These are phyloP conservation scores for Hyaloperonospora brassicae DNA, from an alignment of 352 stramenopile genomes.

Conservation along the genomic window DNA sequence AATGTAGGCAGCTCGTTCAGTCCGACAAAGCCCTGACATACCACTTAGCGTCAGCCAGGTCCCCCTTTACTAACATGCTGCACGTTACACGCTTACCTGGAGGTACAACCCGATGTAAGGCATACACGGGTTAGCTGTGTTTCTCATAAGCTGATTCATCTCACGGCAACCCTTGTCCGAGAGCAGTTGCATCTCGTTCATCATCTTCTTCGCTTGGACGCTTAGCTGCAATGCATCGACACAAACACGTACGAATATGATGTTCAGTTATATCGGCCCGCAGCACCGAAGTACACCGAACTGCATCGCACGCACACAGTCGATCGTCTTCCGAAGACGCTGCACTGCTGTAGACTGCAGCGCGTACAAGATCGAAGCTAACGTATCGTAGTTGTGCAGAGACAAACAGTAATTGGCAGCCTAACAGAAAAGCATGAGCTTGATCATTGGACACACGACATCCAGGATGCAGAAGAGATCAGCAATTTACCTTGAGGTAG, in stretches of 20 bases:
- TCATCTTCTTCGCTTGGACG: slow-evolving; percentile 51
- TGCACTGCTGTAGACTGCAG: slow-evolving; percentile 84
- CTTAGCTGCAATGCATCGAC: slow-evolving; percentile 33
- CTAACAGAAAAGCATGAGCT: slow-evolving; percentile 21
- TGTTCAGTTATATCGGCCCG: not conserved
- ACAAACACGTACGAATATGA: not conserved
- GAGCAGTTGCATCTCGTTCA: slow-evolving; percentile 73
- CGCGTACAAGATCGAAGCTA: slow-evolving; percentile 78
- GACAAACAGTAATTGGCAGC: slow-evolving; percentile 59
- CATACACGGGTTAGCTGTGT: slow-evolving; percentile 65
- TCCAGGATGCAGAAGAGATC: not conserved
- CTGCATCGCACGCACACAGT: slow-evolving; percentile 41
- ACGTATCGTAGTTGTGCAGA: slow-evolving; percentile 77
- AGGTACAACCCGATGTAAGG: slow-evolving; percentile 83
- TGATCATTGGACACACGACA: slow-evolving; percentile 3
- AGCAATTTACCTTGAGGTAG: slow-evolving; percentile 53
- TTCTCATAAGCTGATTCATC: slow-evolving; percentile 82
- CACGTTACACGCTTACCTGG: slow-evolving; percentile 35
- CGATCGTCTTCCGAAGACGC: slow-evolving; percentile 60
- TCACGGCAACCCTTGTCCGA: slow-evolving; percentile 79
- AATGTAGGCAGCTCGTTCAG: slow-evolving; percentile 75
- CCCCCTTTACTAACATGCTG: not conserved
- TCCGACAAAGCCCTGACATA: slow-evolving; percentile 55
- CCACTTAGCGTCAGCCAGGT: slow-evolving; percentile 4
- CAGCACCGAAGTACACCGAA: slow-evolving; percentile 1